Base-by-base conservation (phyloP, 768 basidiomycete genomes). In the Coprinopsis marcescibilis region DNA sequence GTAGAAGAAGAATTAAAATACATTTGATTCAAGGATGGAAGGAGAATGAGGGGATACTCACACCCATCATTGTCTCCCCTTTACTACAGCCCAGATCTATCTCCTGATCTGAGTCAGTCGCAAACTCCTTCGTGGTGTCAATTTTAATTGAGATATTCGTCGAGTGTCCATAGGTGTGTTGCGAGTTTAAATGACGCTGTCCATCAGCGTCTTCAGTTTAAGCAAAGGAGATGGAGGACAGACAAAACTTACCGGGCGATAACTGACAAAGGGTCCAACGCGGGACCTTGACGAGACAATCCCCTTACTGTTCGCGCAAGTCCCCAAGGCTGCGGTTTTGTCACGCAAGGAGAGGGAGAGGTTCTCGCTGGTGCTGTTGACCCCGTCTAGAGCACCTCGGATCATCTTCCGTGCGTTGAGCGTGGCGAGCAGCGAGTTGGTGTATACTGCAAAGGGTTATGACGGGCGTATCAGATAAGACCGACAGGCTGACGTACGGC, bases 341-440 rank as follows among this genome's bases (percentile, higher is more conserved):
- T 71, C 69, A 2, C 66, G 62, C 24, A 70, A 54, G 13, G 71
- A 72, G 3, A 71, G 54, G 14, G 67, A 65, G 21, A 69, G 33
- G 42, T 70, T 64, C 21, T 71, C 70, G 45, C 67, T 70, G 19
- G 69, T 70, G 51, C 55, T 72, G 39, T 70, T 62, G 11, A 72
- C 58, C 3, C 61, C 65, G 33, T 70, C 69, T 2, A 62, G 61
- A 0, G 68, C 55, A 6, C 60, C 65, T 30, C 70, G 70, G 43
- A 80, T 69, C 62, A 65, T 67, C 43, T 71, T 72, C 4, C 78
- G 66, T 10, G 75, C 75, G 42, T 81, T 81, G 42, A 80, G 67
- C 0, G 78, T 79, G 1, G 77, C 77, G 8, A 81, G 69, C n/a
- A 81, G 71, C 3, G 77, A 71, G 56, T 80, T 81, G 32, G 75